A percentile compares a stretch with the other conserved stretches of the same genome.
Conservation (phyloP, 106 monocot genomes). For the Phalaenopsis equestris region DNA sequence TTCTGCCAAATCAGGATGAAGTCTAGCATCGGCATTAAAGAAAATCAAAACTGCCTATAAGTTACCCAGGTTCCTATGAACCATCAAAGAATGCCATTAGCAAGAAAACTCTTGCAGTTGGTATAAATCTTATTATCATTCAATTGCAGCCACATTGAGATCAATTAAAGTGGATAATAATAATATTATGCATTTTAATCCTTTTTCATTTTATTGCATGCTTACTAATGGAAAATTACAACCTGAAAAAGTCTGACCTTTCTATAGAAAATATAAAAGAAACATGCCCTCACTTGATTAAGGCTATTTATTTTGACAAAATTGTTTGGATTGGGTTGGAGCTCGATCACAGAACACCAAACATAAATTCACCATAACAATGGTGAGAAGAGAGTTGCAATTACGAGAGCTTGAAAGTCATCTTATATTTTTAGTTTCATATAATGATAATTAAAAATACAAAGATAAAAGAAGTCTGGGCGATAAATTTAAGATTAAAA, state of each 20-base stretch:
- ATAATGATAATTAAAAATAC: too few species aligned
- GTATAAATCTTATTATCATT: not conserved
- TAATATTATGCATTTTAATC: not conserved
- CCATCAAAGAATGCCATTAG: not conserved
- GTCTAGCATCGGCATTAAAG: not conserved
- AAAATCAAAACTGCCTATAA: not conserved
- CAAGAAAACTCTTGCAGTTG: not conserved
- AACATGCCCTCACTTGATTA: not conserved
- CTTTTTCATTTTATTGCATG: not conserved
- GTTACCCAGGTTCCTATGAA: not conserved
- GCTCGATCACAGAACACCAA: not conserved
- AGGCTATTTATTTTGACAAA: not conserved
- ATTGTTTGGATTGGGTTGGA: not conserved
- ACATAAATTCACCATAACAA: not conserved
- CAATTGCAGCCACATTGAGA: not conserved
- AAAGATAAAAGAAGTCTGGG: too few species aligned
- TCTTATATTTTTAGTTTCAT: not conserved
- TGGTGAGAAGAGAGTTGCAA: not conserved
- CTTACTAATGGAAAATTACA: not conserved
- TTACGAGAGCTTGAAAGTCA: not conserved
- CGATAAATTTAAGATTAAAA: too few species aligned
- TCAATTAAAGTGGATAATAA: not conserved
- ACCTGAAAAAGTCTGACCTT: not conserved
- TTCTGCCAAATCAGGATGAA: not conserved
- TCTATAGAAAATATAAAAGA: not conserved